Base-by-base conservation (phyloP, 306 rosid species). In the Benincasa hispida region DNA sequence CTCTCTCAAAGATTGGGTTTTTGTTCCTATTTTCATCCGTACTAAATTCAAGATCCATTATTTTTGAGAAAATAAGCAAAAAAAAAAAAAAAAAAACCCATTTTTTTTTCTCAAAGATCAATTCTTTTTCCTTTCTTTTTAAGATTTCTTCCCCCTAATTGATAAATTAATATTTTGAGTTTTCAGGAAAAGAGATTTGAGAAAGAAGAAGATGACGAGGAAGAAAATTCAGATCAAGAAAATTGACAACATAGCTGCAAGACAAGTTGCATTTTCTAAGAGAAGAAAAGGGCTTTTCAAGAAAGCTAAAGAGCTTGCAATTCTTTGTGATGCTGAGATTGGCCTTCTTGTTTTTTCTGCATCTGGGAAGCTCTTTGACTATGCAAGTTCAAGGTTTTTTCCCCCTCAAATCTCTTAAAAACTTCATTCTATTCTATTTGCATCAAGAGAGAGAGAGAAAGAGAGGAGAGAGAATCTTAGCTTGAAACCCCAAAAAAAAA, bases 201-300 rank as follows among this genome's bases (percentile, higher is more conserved):
- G 32, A 18, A 34, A 63, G 2, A 30, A 61, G 22, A 72, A 45
- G 15, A 84, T 82, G 86, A 79, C 83, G 18, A 54, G 83, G 32
- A 68, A 57, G 76, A 84, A 87, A 74, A 82, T 82, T 76, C 77
- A 80, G 76, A 82, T 76, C 12, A 84, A 78, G 84, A 87, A 76
- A 78, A 82, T 82, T 5, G 90, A 87, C 6, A 87, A 59, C 55
- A 77, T 65, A 59, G 74, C 86, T 2, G 85, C 86, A 8, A 84
- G 86, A 59, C 87, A 87, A 65, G 88, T 80, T 4, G 75, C 86
- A 6, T 84, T 87, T 72, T 84, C 86, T 2, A 82, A 67, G 54
- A 67, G 74, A 10, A 21, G 74, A 22, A 67, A 67, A 41, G 74
- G 74, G 74, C 74, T 67, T 80, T 84, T 84, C 86, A 72, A 84